Evolutionary conservation across 2,329 filamentous ascomycete genomes (phyloP).

Genomic region (Exophiala bonariae): DNA sequence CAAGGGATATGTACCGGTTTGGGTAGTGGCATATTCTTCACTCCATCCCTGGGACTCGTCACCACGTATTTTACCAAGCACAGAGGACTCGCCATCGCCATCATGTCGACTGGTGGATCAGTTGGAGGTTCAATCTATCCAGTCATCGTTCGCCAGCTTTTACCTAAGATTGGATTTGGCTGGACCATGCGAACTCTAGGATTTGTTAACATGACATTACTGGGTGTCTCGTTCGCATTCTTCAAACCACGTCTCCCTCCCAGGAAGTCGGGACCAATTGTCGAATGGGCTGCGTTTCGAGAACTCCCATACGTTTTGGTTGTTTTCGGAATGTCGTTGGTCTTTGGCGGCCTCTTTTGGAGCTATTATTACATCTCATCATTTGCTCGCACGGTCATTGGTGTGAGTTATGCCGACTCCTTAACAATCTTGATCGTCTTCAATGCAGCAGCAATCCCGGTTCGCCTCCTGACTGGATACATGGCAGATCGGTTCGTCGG

Average conservation of each 20-base stretch:
- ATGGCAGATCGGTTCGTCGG: slow-evolving; percentile 56
- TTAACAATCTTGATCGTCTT: slow-evolving; percentile 56
- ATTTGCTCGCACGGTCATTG: slow-evolving; percentile 34
- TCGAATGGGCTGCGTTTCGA: slow-evolving; percentile 54
- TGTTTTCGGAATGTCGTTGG: slow-evolving; percentile 18
- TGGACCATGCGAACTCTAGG: slow-evolving; percentile 66
- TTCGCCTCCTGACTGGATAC: slow-evolving; percentile 60
- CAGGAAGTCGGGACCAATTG: slow-evolving; percentile 50
- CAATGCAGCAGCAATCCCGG: slow-evolving; percentile 59
- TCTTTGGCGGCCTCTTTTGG: slow-evolving; percentile 24
- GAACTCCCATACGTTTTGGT: slow-evolving; percentile 49
- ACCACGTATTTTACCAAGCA: slow-evolving; percentile 63
- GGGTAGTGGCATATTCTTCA: slow-evolving; percentile 57
- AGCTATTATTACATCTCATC: slow-evolving; percentile 22
- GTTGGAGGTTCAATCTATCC: slow-evolving; percentile 67
- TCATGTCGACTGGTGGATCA: slow-evolving; percentile 60
- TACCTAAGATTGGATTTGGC: slow-evolving; percentile 61
- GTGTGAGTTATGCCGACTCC: slow-evolving; percentile 51
- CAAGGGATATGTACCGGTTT: slow-evolving; percentile 61
- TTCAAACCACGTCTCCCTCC: slow-evolving; percentile 52
- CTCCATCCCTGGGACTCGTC: slow-evolving; percentile 54
- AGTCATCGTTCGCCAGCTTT: slow-evolving; percentile 54
- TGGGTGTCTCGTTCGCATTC: slow-evolving; percentile 39
- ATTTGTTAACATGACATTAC: slow-evolving; percentile 56
- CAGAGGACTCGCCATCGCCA: slow-evolving; percentile 60